These are phyloP conservation scores for Pilasporangium apinafurcum DNA, from an alignment of 352 stramenopile genomes.

Conservation along the genomic window DNA sequence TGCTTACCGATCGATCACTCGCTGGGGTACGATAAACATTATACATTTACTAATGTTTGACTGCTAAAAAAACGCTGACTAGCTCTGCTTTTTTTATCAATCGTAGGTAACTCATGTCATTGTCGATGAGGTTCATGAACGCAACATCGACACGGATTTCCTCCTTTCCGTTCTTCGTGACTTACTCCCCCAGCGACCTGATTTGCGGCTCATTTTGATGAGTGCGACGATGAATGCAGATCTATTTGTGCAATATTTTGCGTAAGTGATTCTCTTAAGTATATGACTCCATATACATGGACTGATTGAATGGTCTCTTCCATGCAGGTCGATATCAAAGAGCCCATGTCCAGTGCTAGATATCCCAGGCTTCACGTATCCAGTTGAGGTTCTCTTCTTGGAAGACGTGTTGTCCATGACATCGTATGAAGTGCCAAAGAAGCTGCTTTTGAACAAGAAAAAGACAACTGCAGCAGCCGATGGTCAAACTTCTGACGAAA, in stretches of 20 bases:
- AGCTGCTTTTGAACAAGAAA: slow-evolving; percentile 49
- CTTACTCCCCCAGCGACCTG: slow-evolving; percentile 55
- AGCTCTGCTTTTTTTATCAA: not conserved
- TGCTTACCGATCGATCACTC: slow-evolving; percentile 87
- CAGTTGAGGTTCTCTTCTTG: slow-evolving; percentile 70
- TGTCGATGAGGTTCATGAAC: slow-evolving; percentile 99
- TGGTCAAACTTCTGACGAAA: slow-evolving; percentile 10
- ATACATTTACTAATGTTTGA: no score
- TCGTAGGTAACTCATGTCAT: slow-evolving; percentile 93
- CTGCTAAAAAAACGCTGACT: not conserved
- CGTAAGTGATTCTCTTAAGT: slow-evolving; percentile 18
- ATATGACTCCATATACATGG: not conserved
- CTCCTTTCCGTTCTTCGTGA: slow-evolving; percentile 91
- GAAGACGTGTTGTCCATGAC: slow-evolving; percentile 68
- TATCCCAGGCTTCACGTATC: slow-evolving; percentile 84
- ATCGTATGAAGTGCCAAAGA: slow-evolving; percentile 52
- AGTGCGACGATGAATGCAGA: slow-evolving; percentile 93
- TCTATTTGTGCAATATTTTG: slow-evolving; percentile 87
- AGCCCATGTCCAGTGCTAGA: slow-evolving; percentile 64
- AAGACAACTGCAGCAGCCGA: slow-evolving; percentile 26
- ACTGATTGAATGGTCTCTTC: no score
- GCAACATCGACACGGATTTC: slow-evolving; percentile 96
- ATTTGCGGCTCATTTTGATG: slow-evolving; percentile 94
- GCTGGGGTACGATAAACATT: slow-evolving; percentile 65
- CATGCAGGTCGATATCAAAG: slow-evolving; percentile 2